Base-by-base conservation (phyloP, 139 green algal genomes). In the Picochlorum sp. region DNA sequence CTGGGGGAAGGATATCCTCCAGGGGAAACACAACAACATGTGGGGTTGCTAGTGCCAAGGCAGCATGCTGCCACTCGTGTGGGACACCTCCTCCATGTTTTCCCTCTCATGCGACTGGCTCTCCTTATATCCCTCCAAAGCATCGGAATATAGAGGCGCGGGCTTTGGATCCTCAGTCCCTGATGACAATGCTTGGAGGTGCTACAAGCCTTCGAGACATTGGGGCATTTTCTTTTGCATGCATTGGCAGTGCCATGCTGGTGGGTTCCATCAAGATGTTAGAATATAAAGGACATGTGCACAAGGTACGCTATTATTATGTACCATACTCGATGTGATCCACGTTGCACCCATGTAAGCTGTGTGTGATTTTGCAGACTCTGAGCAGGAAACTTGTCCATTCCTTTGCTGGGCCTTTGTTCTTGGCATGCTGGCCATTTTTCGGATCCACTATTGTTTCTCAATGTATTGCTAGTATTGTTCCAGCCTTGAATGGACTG, bases 321-420 rank as follows among this genome's bases (percentile, higher is more conserved):
- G 8, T 41, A 41, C 34, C 8, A 11, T 41, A 7, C 34, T 9
- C 8, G 2, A 41, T 9, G 34, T 41, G 34, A 41, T 41, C 28
- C 28, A 30, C 0, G 28, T 30, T 30, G 28, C 28, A 18, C n/a
- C 16, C 45, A 51, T 51, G 45, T 18, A 30, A 6, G 28, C 45
- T 14, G 45, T 51, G 14, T 51, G 45, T 51, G 0, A 18, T 20
- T 4, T 26, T 54, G 47, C 77, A 92, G 83, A 96, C 92, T 26
- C 68, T 95, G 24, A 90, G 77, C 59, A 80, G 91, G 26, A 97
- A 97, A 77, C 71, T 97, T 61, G 88, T 98, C 41, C 92, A 98
- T 79, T 92, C 85, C 21, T 87, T 86, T 3, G 79, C 87, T 2
- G 92, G 90, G 0, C 90, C 92, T 0, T 63, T 95, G 6, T 95